A percentile compares a stretch with the other conserved stretches of the same genome.
Conservation (phyloP, 2,329 filamentous ascomycete species). For the Pseudocercospora crystallina region DNA sequence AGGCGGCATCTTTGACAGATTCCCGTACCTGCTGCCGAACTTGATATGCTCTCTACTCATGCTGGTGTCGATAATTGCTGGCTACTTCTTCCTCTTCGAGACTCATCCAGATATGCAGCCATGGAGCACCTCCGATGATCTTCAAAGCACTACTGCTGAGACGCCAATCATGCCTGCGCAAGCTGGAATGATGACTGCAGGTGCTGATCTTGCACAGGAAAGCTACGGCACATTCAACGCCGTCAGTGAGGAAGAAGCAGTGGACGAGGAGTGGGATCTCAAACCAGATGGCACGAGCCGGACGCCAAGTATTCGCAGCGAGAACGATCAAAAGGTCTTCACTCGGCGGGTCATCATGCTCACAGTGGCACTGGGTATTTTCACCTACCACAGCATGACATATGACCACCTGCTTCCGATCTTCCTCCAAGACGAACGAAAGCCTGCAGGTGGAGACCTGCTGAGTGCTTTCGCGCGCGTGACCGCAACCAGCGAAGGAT, state of each 20-base stretch:
- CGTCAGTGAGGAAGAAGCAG: constrained; percentile 51
- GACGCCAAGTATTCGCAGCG: constrained; percentile 33
- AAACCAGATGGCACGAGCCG: constrained; percentile 47
- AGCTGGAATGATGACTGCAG: constrained; percentile 70
- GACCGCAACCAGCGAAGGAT: constrained; percentile 24
- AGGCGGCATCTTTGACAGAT: constrained; percentile 69
- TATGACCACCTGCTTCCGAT: constrained; percentile 91
- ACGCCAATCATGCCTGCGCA: constrained; percentile 67
- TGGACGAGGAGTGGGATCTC: constrained; percentile 54
- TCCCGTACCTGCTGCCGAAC: constrained; percentile 88
- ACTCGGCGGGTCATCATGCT: constrained; percentile 70
- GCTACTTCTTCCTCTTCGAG: constrained; percentile 80
- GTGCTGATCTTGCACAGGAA: constrained; percentile 72
- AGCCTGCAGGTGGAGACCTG: constrained; percentile 37
- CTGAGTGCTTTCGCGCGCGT: constrained; percentile 33
- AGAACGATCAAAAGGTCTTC: constrained; percentile 49
- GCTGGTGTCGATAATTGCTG: constrained; percentile 73
- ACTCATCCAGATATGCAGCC: constrained; percentile 82
- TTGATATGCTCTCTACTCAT: constrained; percentile 77
- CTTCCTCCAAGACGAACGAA: constrained; percentile 78
- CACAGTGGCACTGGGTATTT: constrained; percentile 79
- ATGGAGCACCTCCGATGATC: constrained; percentile 40
- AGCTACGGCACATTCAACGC: constrained; percentile 46
- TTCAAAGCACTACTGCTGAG: constrained; percentile 53
- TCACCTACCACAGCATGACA: constrained; percentile 93